Evolutionary conservation across 2,329 filamentous ascomycete genomes (phyloP).

Genomic region (Colletotrichum australisinense): DNA sequence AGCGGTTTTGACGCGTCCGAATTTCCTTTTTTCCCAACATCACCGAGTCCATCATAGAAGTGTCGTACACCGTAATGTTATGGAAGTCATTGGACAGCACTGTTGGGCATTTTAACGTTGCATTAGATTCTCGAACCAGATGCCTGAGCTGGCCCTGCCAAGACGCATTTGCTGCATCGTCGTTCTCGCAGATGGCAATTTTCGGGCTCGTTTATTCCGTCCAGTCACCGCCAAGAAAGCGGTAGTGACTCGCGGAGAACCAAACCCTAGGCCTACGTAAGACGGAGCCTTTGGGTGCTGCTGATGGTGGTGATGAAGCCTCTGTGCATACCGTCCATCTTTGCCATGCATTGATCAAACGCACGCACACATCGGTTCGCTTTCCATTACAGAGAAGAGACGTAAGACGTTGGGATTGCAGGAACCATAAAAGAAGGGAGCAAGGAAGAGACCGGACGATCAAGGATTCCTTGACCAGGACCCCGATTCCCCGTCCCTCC

Average conservation of each 20-base stretch:
- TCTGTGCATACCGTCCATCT: neutral
- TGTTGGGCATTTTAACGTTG: neutral
- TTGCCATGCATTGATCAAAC: conserved; percentile 17
- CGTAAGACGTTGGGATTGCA: conserved; percentile 31
- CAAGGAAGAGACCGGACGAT: conserved; percentile 26
- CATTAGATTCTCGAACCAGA: neutral
- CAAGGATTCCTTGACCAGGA: conserved; percentile 22
- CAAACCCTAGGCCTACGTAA: conserved; percentile 9
- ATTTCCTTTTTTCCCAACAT: conserved; percentile 1
- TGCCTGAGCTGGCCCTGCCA: neutral
- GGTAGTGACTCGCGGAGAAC: neutral
- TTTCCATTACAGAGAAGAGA: conserved; percentile 22
- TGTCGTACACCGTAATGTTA: neutral
- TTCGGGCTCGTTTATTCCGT: neutral
- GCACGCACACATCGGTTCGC: conserved; percentile 20
- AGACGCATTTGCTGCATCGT: neutral
- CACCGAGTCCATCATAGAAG: neutral
- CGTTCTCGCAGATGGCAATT: neutral
- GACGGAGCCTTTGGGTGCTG: neutral
- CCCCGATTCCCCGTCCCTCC: neutral
- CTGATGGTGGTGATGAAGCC: neutral
- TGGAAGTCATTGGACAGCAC: neutral
- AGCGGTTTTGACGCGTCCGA: conserved; percentile 12
- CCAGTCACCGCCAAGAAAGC: conserved; percentile 1
- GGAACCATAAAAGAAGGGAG: conserved; percentile 5